phyloP scores from a whole-genome alignment of 257 asterid species.

The Avicennia marina region DNA sequence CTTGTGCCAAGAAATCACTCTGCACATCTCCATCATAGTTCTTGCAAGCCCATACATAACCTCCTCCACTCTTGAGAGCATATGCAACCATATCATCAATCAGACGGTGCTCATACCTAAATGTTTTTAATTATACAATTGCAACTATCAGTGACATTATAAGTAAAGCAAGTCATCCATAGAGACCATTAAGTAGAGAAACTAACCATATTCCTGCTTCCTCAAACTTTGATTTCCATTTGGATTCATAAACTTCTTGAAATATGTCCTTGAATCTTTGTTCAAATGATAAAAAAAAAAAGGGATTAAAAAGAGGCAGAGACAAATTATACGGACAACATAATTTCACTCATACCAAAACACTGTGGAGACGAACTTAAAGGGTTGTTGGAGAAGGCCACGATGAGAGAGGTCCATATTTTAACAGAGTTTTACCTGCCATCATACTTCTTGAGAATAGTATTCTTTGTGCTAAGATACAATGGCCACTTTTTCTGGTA shows the following conservation, averaged over 20 bases:
- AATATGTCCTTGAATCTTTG: conserved; percentile 77
- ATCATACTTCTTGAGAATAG: conserved; percentile 65
- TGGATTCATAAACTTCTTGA: conserved; percentile 59
- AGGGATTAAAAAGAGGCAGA: not conserved
- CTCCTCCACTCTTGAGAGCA: conserved; percentile 71
- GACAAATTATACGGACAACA: not conserved
- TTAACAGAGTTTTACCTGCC: conserved; percentile 49
- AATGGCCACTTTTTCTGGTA: conserved; percentile 67
- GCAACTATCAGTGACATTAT: not conserved
- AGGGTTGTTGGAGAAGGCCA: too few species aligned
- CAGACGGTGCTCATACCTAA: conserved; percentile 71
- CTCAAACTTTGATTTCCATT: conserved; percentile 56
- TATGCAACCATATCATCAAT: conserved; percentile 81
- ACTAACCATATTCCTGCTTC: conserved; percentile 72
- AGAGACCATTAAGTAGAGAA: not conserved
- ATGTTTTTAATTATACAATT: not conserved
- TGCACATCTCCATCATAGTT: conserved; percentile 99
- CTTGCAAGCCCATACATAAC: conserved; percentile 96
- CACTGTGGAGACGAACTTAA: too few species aligned
- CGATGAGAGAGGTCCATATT: not conserved
- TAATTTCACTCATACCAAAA: too few species aligned
- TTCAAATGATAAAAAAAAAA: conserved; percentile 16
- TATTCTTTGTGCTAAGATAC: conserved; percentile 68
- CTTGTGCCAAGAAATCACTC: conserved; percentile 99
- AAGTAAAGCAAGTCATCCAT: not conserved